phyloP scores from a whole-genome alignment of 345 rosid species.

The Populus pruinosa region DNA sequence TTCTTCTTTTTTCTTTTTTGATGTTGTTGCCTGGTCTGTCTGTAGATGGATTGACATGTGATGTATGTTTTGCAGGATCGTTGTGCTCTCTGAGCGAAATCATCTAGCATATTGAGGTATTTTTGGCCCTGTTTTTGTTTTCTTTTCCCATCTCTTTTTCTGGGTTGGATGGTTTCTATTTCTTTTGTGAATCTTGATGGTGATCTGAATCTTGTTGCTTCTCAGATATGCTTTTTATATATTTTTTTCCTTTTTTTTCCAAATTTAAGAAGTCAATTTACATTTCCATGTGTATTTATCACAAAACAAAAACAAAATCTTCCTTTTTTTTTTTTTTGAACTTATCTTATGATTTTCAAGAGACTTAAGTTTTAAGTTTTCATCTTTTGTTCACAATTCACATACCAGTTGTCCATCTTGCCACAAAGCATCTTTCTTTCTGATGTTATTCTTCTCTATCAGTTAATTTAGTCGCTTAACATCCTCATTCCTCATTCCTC shows the following conservation, averaged over 20 bases:
- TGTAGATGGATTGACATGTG: too few relatives aligned
- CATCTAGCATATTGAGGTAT: too few relatives aligned
- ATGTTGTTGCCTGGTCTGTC: too few relatives aligned
- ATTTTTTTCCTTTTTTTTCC: background rate
- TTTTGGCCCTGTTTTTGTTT: background rate
- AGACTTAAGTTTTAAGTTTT: background rate
- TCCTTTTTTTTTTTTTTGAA: background rate
- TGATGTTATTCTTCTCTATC: too few relatives aligned
- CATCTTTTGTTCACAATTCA: too few relatives aligned
- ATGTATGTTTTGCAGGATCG: too few relatives aligned
- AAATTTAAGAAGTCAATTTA: background rate
- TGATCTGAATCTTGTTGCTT: slow-evolving; percentile 5
- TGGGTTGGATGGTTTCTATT: background rate
- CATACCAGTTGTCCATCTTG: too few relatives aligned
- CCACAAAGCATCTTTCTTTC: too few relatives aligned
- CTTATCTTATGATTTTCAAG: background rate
- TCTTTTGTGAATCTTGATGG: background rate
- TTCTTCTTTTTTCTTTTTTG: too few relatives aligned
- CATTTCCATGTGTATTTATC: background rate
- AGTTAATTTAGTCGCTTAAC: too few relatives aligned
- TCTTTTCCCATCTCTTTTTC: background rate
- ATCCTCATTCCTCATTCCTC: too few relatives aligned
- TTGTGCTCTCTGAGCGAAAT: too few relatives aligned
- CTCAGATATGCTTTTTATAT: background rate
- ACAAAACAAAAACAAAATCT: background rate